Evolutionary conservation across 2,329 filamentous ascomycete species (phyloP), one percentile per base, ranked within the genome.

Genomic region (Cercospora sojina): DNA sequence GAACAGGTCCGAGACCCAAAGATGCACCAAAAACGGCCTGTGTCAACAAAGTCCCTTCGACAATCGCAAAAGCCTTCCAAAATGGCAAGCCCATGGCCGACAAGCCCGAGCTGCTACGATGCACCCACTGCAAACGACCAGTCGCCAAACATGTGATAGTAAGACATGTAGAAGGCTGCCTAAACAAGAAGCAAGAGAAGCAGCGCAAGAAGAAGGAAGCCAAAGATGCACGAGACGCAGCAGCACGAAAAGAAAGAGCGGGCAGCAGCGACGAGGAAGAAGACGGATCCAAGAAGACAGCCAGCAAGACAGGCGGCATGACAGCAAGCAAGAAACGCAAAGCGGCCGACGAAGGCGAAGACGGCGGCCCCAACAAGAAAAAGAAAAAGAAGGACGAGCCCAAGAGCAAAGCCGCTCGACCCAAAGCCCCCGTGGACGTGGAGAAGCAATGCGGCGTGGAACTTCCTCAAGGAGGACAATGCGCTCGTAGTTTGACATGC

Each of bases 71-170:
- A 67, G 91, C 91, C 4, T 97, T 97, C 78, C 84, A 88, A 3
- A 93, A 90, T 56, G 92, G 92, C 68, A 88, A 90, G 65, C 92
- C 93, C 0, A 85, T 96, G 71, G 89, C 93, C 73, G 93, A 97
- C 75, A 84, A 84, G 64, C 86, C 91, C 10, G 92, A 96, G 69
- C 85, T 92, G 9, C 88, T 95, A 59, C 80, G 82, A 71, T 99
- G 94, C 85, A 97, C 95, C 77, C 92, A 96, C 77, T 99, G 94
- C 82, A 97, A 95, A 80, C 93, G 96, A 74, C 91, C 91, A 60
- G 87, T 97, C 12, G 83, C 95, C 13, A 91, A 90, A 73, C 87
- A 87, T 32, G 88, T 88, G 0, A 90, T 91, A 1, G 89, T 90
- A 66, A 86, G 87, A 18, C 94, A 99, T 75, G 92, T 97, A 67